Evolutionary conservation across 164 flowering plant genomes (phyloP).

Genomic region (Stephania yunnanensis): DNA sequence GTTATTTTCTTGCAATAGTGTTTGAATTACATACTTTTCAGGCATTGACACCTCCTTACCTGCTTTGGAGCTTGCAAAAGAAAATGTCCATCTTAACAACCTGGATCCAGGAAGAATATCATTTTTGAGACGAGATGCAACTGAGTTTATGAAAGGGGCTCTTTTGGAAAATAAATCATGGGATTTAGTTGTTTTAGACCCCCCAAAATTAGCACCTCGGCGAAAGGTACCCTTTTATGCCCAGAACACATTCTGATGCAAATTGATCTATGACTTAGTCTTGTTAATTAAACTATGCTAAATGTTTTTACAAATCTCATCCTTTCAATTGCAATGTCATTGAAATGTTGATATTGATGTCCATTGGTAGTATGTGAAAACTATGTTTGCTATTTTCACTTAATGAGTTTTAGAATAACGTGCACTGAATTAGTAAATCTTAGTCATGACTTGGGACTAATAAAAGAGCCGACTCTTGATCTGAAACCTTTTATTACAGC

Average conservation of each 20-base stretch:
- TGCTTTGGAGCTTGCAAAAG: slow-evolving; percentile 83
- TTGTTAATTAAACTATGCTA: neutral
- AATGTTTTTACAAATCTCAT: too few relatives aligned
- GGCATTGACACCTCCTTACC: slow-evolving; percentile 80
- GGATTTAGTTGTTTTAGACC: slow-evolving; percentile 91
- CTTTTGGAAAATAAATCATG: slow-evolving; percentile 52
- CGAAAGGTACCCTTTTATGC: slow-evolving; percentile 46
- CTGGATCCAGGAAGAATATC: slow-evolving; percentile 56
- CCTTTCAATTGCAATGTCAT: too few relatives aligned
- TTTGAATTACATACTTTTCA: slow-evolving; percentile 20
- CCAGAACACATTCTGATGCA: neutral
- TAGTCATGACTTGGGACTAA: too few relatives aligned
- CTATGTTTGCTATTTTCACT: too few relatives aligned
- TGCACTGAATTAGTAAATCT: too few relatives aligned
- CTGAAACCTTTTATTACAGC: too few relatives aligned
- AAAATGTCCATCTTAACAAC: slow-evolving; percentile 67
- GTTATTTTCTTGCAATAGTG: neutral
- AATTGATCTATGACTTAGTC: neutral
- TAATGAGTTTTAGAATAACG: too few relatives aligned
- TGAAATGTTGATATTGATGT: too few relatives aligned
- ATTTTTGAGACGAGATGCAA: slow-evolving; percentile 68
- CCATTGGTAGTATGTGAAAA: too few relatives aligned
- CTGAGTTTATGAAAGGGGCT: slow-evolving; percentile 71
- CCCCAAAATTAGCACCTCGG: slow-evolving; percentile 93
- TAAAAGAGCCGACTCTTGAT: too few relatives aligned